phyloP scores from a whole-genome alignment of 2,329 filamentous ascomycete species.

The Bipolaris bicolor region DNA sequence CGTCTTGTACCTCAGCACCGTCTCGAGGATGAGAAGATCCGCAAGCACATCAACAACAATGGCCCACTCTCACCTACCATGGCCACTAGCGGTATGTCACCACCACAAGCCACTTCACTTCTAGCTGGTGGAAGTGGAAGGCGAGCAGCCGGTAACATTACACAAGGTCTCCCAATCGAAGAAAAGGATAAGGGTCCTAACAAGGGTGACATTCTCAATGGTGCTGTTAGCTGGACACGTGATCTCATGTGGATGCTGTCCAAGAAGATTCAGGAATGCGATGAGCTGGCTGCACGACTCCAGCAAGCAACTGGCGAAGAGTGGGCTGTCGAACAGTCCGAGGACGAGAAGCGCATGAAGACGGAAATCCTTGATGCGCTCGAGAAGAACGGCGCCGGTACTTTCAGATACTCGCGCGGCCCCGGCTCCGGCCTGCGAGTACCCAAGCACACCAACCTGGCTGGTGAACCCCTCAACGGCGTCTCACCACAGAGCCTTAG shows the following conservation, averaged over 20 bases:
- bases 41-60: conserved; percentile 92
- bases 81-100: conserved; percentile 69
- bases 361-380: conserved; percentile 88
- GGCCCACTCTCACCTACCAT: conserved; percentile 86
- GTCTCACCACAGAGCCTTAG: conserved; percentile 64
- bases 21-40: conserved; percentile 94
- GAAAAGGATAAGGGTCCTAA: conserved; percentile 99
- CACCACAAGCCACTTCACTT: conserved; percentile 82
- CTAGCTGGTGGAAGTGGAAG: conserved; percentile 84
- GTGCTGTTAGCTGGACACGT: conserved; percentile 93
- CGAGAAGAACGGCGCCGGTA: conserved; percentile 74
- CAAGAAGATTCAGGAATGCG: conserved; percentile 85
- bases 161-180: conserved; percentile 88
- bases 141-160: conserved; percentile 84
- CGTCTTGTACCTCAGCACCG: conserved; percentile 90
- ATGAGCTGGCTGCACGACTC: conserved; percentile 74
- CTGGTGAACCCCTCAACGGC: conserved; percentile 72
- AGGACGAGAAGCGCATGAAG: conserved; percentile 95
- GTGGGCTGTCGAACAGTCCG: conserved; percentile 61
- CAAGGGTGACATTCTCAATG: conserved; percentile 98
- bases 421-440: conserved; percentile 87
- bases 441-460: conserved; percentile 89
- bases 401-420: conserved; percentile 83
- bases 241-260: conserved; percentile 98
- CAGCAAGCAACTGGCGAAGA: conserved; percentile 57